Conservation (phyloP, 164 flowering plant species). For the Pachysandra terminalis region DNA sequence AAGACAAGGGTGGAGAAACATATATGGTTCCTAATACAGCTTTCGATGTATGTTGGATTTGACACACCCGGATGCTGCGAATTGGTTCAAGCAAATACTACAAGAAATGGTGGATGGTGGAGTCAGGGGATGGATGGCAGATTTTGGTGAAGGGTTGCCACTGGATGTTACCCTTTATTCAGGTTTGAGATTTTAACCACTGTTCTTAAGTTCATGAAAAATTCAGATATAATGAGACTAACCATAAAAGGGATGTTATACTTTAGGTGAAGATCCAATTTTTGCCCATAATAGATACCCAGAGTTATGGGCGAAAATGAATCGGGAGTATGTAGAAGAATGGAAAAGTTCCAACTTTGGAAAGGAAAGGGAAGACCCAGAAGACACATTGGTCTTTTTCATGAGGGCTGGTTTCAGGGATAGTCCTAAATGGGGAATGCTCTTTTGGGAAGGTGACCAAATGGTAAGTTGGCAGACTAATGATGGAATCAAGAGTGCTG, state of each 20-base stretch:
- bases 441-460: constrained; percentile 94
- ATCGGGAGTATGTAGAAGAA: constrained; percentile 77
- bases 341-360: constrained; percentile 41
- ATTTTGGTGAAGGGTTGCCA: constrained; percentile 89
- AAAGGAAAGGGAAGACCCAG: constrained; percentile 37
- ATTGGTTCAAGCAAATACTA: constrained; percentile 75
- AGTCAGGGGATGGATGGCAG: constrained; percentile 93
- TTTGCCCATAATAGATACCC: constrained; percentile 83
- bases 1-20: constrained; percentile 58
- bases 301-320: constrained; percentile 80
- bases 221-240: not conserved
- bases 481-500: constrained; percentile 90
- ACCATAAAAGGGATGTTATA: not conserved
- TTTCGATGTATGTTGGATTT: constrained; percentile 88
- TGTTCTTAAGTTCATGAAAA: not conserved
- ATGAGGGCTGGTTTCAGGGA: constrained; percentile 84
- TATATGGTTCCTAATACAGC: constrained; percentile 86
- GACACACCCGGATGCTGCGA: constrained; percentile 61
- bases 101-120: constrained; percentile 78
- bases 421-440: constrained; percentile 79
- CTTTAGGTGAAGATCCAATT: constrained; percentile 82
- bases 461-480: constrained; percentile 91
- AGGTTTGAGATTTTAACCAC: constrained; percentile 34
- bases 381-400: constrained; percentile 66
- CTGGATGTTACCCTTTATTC: constrained; percentile 74